Evolutionary conservation across 2,329 filamentous ascomycete genomes (phyloP), one percentile per base, ranked within the genome.

Genomic region (Dothideomycetes sp.): DNA sequence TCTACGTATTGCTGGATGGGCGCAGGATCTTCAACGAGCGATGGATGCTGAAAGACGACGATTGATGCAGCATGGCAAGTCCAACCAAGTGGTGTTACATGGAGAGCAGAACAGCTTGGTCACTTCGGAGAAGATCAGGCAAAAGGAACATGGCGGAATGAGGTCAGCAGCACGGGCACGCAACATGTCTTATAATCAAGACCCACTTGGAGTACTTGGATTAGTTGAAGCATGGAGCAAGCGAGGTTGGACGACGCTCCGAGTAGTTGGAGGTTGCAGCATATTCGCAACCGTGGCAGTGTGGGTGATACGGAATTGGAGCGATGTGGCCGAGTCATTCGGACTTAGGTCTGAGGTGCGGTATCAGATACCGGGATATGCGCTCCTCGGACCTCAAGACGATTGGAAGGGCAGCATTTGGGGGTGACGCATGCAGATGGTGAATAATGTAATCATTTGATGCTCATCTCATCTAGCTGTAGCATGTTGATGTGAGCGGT

Each of bases 1-100:
- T 47, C 69, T 89, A n/a, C 72, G 80, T 5, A 68, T 93, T 14
- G 82, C 80, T 2, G 83, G 81, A 53, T 94, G 86, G 86, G 85
- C 86, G 0, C 73, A 77, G 5, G 83, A 91, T 50, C 67, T 94
- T 0, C 84, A 93, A 55, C 75, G 77, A 41, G 85, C 81, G 52
- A 65, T 91, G 1, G 72, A 77, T 19, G 80, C 79, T 42, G 85
- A 91, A 56, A 73, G 78, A n/a, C 31, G 16, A 14, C 22, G 22
- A 7, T 27, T 7, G 7, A 27, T 27, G 22, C 7, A 27, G 22
- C 22, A 7, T 27, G 22, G 12, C 7, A 27, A 27, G 7, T 27
- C 22, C 22, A 27, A 12, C 7, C 7, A 27, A 12, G 12, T 27
- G 7, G 12, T 12, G 7, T 27, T 27, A 12, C 12, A 12, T 12